Evolutionary conservation across 2,329 filamentous ascomycete genomes (phyloP).

Genomic region (Alternaria metachromatica): DNA sequence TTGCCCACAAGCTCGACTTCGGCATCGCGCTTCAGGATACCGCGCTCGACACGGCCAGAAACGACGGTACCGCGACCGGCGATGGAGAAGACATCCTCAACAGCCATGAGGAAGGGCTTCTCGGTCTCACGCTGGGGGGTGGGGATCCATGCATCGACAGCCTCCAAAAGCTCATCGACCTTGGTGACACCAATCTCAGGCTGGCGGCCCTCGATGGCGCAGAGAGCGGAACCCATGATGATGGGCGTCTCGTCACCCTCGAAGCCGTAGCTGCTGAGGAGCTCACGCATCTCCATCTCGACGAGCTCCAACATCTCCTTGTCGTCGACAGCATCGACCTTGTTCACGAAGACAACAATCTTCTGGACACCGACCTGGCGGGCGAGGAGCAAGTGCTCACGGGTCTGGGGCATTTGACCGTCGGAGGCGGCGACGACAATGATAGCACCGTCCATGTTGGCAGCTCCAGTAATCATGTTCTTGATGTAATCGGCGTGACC

Average conservation of each 20-base stretch:
- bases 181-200: slow-evolving; percentile 85
- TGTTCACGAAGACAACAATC: slow-evolving; percentile 99
- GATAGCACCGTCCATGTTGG: slow-evolving; percentile 98
- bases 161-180: slow-evolving; percentile 89
- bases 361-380: slow-evolving; percentile 98
- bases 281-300: slow-evolving; percentile 99
- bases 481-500: slow-evolving; percentile 99
- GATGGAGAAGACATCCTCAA: slow-evolving; percentile 72
- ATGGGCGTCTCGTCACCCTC: slow-evolving; percentile 98
- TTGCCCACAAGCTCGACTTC: slow-evolving; percentile 96
- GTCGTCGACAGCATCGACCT: slow-evolving; percentile 96
- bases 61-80: slow-evolving; percentile 92
- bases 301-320: slow-evolving; percentile 99
- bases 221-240: slow-evolving; percentile 94
- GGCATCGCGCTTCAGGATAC: slow-evolving; percentile 87
- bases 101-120: slow-evolving; percentile 98
- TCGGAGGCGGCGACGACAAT: slow-evolving; percentile 98
- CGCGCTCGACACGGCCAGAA: slow-evolving; percentile 96
- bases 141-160: slow-evolving; percentile 95
- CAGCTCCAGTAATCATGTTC: slow-evolving; percentile 99
- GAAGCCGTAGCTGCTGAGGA: slow-evolving; percentile 90
- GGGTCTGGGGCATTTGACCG: slow-evolving; percentile 99
- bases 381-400: slow-evolving; percentile 96
- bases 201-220: slow-evolving; percentile 85
- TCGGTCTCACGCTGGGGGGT: slow-evolving; percentile 92